Base-by-base conservation (phyloP, 768 basidiomycete genomes). In the Panellus pusillus region DNA sequence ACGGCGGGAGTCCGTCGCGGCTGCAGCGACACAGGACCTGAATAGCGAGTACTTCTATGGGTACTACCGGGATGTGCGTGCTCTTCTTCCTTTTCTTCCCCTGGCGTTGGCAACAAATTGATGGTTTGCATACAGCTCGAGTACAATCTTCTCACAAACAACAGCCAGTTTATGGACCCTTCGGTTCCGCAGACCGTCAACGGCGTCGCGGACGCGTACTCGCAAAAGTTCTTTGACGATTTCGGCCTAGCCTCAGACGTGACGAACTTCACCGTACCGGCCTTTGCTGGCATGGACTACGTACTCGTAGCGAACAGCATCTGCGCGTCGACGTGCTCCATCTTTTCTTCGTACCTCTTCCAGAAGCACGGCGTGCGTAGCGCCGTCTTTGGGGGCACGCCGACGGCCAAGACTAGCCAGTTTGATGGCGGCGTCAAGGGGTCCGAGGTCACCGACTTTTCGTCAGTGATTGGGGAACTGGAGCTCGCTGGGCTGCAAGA, bases 391-490 rank as follows among this genome's bases (percentile, higher is more conserved):
- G 60, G 60, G 42, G 56, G 56, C 46, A 54, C 47, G 31, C 56
- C 60, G 13, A 8, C 9, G 19, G 48, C 60, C 19, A 35, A 14
- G 9, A 50, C 27, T 3, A 36, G 48, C 9, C 56, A 54, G 40
- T 57, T 61, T 38, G 48, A 53, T 19, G 57, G 60, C 27, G 60
- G 58, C 13, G 54, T 60, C 11, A 60, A 61, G 56, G 60, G 53
- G n/a, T 44, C 35, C 24, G 60, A 54, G 41, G 52, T 61, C 20
- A 54, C 55, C 1, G 52, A 61, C n/a, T 54, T 54, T 17, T 11
- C 4, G 9, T 17, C 17, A 7, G 47, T 61, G 0, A 20, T 57
- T 6, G 39, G 11, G 9, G 55, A 61, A 48, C 60, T 61, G 12
- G 6, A 47, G 35, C 31, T 48, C 9, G 48, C 55, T 19, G 55